Evolutionary conservation across 108 stramenopile species (phyloP), one percentile per base, ranked within the genome.

Genomic region (Poteriospumella lacustris): DNA sequence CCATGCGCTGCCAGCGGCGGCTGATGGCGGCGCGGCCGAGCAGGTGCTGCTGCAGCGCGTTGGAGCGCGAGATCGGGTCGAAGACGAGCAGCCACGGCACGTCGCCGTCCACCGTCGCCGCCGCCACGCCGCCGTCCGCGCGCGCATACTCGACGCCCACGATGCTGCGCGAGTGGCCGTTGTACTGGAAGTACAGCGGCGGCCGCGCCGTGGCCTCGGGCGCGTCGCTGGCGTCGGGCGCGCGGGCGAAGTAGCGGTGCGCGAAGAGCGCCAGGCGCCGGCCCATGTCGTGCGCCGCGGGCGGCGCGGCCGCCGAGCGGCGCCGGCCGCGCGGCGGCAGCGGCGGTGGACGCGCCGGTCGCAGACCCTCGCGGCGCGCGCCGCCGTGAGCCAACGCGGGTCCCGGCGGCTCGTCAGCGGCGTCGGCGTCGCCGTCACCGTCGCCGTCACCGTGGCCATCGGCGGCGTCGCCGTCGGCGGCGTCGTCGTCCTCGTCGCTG

Each of bases 111-210:
- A 26, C 70, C 70, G 59, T 19, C 59, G 31, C 26, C 15, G 59
- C 12, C 59, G 12, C 28, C 26, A 31, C 59, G 73, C 26, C 28
- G 29, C 19, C 78, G 76, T 33, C 64, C 78, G 9, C 3, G 59
- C 77, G n/a, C n/a, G n/a, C n/a, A n/a, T 19, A 68, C 1, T 68
- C 59, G 33, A 80, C 72, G 42, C 83, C 83, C n/a, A 84, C 78
- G 38, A 84, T 42, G 40, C 80, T 82, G 33, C 80, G 39, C 3
- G 83, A 84, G 58, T 84, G 83, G 28, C 83, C 83, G 31, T 84
- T 60, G 58, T 84, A 78, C 79, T 84, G 83, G 41, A 84, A 82
- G 81, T 81, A 83, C 3, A 83, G 69, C 29, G 82, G 82, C 31
- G 34, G 72, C 76, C 41, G 26, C 76, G 29, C 44, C 34, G 36